Evolutionary conservation across 2,329 filamentous ascomycete species (phyloP), one percentile per base, ranked within the genome.

Genomic region (Fusarium pseudonygamai): DNA sequence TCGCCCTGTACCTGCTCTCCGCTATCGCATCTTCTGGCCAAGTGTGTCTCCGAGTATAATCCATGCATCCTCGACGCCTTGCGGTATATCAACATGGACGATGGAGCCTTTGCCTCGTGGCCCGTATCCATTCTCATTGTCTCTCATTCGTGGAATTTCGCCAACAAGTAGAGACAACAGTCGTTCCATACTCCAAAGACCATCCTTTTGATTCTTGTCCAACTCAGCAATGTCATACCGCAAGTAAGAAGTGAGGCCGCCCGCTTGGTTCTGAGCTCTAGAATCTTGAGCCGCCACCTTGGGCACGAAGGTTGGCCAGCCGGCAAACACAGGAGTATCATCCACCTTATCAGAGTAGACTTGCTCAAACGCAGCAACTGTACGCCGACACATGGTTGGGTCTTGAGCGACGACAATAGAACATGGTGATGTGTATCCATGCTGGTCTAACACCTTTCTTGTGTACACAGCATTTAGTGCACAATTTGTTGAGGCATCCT

Each of bases 401-500:
- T 75, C 72, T 28, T 77, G 75, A 20, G 72, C 65, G 26, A 75
- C 61, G 15, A 74, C 58, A 30, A 77, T 66, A 18, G 70, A 77
- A 28, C 45, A 36, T n/a, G 74, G 74, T 4, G 67, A 72, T n/a
- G 26, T 43, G 36, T 74, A 60, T 11, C 70, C 72, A 32, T 72
- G 58, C 6, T 62, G 20, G 26, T 77, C 70, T 12, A 76, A 61
- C 7, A 76, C 45, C 24, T 65, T 64, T 50, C 67, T 66, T 12
- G 74, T 69, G n/a, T 72, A 67, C 9, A 45, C 34, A 14, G 75
- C 72, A 22, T 77, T 77, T 36, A 75, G 72, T 6, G 64, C 70
- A 26, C 74, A 77, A 39, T 77, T 77, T 8, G 72, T 77, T 13
- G 70, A 77, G n/a, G 53, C 30, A 47, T 75, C 72, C 30, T 75